phyloP scores from a whole-genome alignment of 345 rosid genomes.

The Theobroma cacao region DNA sequence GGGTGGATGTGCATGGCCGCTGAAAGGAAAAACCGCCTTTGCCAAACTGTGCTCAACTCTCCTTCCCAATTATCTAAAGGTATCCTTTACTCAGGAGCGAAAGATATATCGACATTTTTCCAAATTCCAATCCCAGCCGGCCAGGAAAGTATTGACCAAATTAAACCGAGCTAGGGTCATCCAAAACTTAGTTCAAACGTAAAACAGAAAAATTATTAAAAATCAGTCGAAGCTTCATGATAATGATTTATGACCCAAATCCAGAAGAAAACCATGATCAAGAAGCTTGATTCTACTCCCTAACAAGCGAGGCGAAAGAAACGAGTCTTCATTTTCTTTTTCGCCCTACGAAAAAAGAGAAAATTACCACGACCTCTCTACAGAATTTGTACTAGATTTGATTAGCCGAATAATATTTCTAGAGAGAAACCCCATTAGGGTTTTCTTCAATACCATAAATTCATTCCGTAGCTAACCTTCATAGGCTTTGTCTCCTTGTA shows the following conservation, averaged over 20 bases:
- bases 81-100: background rate
- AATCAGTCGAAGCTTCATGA: background rate
- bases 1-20: background rate
- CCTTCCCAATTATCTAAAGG: background rate
- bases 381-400: background rate
- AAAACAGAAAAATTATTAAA: background rate
- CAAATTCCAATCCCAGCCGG: no score
- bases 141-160: background rate
- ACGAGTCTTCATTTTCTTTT: no score
- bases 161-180: background rate
- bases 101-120: background rate
- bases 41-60: background rate
- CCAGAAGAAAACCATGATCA: background rate
- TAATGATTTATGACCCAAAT: conserved; percentile 3
- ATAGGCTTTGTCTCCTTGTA: conserved; percentile 23
- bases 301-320: background rate
- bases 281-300: background rate
- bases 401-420: background rate
- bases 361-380: background rate
- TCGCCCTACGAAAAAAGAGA: background rate
- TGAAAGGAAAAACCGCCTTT: background rate
- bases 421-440: conserved; percentile 2
- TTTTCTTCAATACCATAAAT: conserved; percentile 5
- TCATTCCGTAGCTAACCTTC: background rate
- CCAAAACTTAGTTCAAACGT: background rate